phyloP scores from a whole-genome alignment of 106 monocot species.

The Posidonia australis region DNA sequence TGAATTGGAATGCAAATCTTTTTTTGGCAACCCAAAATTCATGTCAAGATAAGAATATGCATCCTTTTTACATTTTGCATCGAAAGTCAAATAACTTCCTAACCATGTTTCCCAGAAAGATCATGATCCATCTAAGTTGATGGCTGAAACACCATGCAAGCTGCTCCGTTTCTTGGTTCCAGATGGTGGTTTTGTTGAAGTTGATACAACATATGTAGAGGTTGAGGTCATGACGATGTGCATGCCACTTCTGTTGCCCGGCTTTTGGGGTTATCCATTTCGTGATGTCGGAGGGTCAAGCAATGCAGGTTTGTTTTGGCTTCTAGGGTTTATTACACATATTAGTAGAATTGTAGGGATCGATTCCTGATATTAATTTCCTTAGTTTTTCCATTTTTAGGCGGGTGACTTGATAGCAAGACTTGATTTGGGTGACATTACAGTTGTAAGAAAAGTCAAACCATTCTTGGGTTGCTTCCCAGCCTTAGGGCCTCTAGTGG shows the following conservation, averaged over 20 bases:
- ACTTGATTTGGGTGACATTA: slow-evolving; percentile 83
- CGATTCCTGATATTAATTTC: too few species aligned
- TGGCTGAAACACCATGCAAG: slow-evolving; percentile 99
- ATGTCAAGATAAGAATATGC: too few species aligned
- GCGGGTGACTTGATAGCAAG: slow-evolving; percentile 86
- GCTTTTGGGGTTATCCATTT: slow-evolving; percentile 94
- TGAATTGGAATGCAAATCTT: neutral
- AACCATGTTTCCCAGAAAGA: slow-evolving; percentile 53
- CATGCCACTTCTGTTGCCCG: slow-evolving; percentile 95
- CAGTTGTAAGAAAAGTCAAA: slow-evolving; percentile 91
- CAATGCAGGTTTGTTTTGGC: slow-evolving; percentile 63
- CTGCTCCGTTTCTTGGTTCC: slow-evolving; percentile 81
- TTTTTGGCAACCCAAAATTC: neutral
- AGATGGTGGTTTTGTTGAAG: slow-evolving; percentile 81
- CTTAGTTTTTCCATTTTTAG: slow-evolving; percentile 19
- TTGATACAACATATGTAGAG: slow-evolving; percentile 85
- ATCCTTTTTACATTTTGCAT: neutral
- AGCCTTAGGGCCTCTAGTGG: slow-evolving; percentile 61
- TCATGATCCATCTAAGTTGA: slow-evolving; percentile 94
- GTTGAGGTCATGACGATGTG: slow-evolving; percentile 99
- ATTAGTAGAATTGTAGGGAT: neutral
- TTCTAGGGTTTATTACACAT: neutral
- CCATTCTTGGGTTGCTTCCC: slow-evolving; percentile 74
- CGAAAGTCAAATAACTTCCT: neutral
- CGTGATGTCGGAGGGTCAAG: slow-evolving; percentile 80